A percentile compares a stretch with the other conserved stretches of the same genome.
These are phyloP conservation scores for Casuarina equisetifolia DNA, from an alignment of 306 rosid genomes.

Conservation along the genomic window DNA sequence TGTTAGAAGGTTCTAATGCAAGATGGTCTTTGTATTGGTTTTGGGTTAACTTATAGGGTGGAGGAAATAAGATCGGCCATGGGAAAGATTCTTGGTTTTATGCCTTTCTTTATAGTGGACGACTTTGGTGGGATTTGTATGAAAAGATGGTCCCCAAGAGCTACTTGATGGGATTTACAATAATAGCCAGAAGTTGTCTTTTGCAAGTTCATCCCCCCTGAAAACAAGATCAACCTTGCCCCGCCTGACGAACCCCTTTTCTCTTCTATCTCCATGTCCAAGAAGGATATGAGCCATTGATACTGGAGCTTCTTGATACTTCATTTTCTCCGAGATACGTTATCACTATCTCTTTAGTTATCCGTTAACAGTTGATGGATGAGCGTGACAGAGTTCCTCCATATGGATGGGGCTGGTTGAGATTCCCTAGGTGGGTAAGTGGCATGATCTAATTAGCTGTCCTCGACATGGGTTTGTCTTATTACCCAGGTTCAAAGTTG, in stretches of 20 bases:
- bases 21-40: too few species aligned
- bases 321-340: background rate
- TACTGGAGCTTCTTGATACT: background rate
- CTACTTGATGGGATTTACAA: conserved; percentile 2
- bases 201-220: conserved; percentile 7
- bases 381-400: background rate
- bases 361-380: conserved; percentile 3
- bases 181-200: background rate
- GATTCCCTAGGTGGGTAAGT: background rate
- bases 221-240: background rate
- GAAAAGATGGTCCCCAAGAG: background rate
- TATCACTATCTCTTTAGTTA: background rate
- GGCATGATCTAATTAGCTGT: background rate
- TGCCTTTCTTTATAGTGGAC: background rate
- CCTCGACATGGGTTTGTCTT: background rate
- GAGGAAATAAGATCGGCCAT: background rate
- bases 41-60: background rate
- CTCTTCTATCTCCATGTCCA: background rate
- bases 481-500: conserved; percentile 1
- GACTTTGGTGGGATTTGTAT: background rate
- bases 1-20: background rate
- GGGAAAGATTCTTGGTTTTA: background rate
- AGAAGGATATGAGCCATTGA: background rate
- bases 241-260: background rate
- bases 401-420: conserved; percentile 22